Base-by-base conservation (phyloP, 805 yeast genomes). In the Pichia deserticola region DNA sequence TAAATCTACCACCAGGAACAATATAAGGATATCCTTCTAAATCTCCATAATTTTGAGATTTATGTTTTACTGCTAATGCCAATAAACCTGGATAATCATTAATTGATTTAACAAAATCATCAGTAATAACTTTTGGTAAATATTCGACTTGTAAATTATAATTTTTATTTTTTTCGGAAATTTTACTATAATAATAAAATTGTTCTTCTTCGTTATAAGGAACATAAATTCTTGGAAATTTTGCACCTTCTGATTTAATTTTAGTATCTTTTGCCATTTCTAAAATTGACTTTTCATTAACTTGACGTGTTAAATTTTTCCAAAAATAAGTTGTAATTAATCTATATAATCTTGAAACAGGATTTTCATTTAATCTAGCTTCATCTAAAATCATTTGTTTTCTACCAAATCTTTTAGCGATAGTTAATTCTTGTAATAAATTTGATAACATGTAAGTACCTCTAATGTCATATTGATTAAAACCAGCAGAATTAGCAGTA, bases 1-100 rank as follows among this genome's bases (percentile, higher is more conserved):
- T 93, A 68, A 92, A 92, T 55, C 99, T 74, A 27, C 99, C 98
- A 15, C 99, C 99, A 1, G 99, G 99, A 28, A 92, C 98, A 15
- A 88, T 86, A 65, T 92, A 92, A 0, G 96, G 96, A 60, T 77
- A 81, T 25, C 89, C 88, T 38, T 76, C 71, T 39, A 63, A 51
- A 49, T 64, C 66, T 8, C 55, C 66, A 46, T 60, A 61, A 44
- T 69, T 47, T 34, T 59, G 61, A 5, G 62, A 54, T 36, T 51
- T 59, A 25, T 64, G 76, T 52, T 74, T 75, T 73, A 86, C 78
- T 1, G 92, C 96, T 38, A 92, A 71, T 0, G 96, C 86, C 52
- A 92, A 73, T 47, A 92, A 71, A 0, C 99, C 99, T 0, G 98
- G 98, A 54, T 77, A 79, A 35, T 78, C 76, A 64, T 89, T 87